A percentile compares a stretch with the other conserved stretches of the same genome.
Evolutionary conservation across 805 yeast species (phyloP).

Genomic region (Saturnispora halmiae): DNA sequence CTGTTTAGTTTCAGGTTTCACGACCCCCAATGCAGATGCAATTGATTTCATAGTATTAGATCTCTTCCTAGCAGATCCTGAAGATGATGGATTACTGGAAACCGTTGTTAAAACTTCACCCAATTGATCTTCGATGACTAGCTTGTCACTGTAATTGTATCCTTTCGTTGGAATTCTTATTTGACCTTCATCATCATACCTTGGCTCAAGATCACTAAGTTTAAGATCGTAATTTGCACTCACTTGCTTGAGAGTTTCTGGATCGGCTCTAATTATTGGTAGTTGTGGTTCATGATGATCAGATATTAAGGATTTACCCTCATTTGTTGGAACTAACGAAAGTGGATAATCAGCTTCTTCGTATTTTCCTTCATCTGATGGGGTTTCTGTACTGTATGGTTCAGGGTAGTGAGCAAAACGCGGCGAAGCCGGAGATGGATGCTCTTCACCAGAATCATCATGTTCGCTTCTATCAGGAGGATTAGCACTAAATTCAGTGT

Average conservation of each 20-base stretch:
- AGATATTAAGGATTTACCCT: constrained; percentile 11
- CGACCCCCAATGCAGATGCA: constrained; percentile 10
- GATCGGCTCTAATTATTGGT: constrained; percentile 12
- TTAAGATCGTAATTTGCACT: constrained; percentile 15
- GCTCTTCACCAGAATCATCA: not conserved
- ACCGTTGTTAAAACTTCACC: constrained; percentile 72
- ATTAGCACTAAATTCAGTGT: constrained; percentile 4
- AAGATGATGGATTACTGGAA: constrained; percentile 18
- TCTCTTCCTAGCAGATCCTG: constrained; percentile 8
- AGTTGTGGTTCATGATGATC: constrained; percentile 9
- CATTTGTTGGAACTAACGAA: constrained; percentile 12
- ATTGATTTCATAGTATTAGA: constrained; percentile 11
- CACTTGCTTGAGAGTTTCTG: constrained; percentile 14
- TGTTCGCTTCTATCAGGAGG: not conserved
- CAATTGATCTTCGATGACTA: constrained; percentile 71
- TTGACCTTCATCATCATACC: constrained; percentile 29
- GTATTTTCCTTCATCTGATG: not conserved
- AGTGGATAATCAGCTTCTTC: constrained; percentile 7
- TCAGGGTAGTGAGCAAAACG: not conserved
- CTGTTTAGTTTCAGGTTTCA: constrained; percentile 2
- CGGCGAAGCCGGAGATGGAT: constrained; percentile 1
- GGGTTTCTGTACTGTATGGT: not conserved
- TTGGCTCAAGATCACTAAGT: constrained; percentile 24
- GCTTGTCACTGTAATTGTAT: constrained; percentile 58
- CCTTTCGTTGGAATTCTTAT: constrained; percentile 33